phyloP scores from a whole-genome alignment of 1,139 yeast genomes.

The Pneumocystis carinii region DNA sequence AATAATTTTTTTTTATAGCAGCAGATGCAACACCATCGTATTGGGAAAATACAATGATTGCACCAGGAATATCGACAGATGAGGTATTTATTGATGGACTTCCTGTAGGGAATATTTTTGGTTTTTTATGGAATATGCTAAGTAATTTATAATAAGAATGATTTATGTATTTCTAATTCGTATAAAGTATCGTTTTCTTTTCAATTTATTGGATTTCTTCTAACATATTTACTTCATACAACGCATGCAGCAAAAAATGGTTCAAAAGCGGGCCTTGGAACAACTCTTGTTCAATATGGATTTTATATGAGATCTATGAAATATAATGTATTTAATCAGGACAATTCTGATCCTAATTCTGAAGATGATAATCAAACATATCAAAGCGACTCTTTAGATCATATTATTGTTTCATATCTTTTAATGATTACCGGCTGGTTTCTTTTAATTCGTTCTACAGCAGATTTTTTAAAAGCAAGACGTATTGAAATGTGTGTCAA shows the following conservation, averaged over 20 bases:
- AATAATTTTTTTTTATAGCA: constrained; percentile 86
- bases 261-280: constrained; percentile 80
- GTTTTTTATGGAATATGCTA: constrained; percentile 76
- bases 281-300: constrained; percentile 68
- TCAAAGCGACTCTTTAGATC: constrained; percentile 2
- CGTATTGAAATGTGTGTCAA: constrained; percentile 54
- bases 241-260: constrained; percentile 97
- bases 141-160: constrained; percentile 20
- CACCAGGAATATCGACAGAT: constrained; percentile 60
- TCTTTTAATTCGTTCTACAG: constrained; percentile 48
- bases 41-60: constrained; percentile 82
- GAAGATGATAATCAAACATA: constrained; percentile 26
- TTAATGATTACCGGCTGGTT: constrained; percentile 55
- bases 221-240: constrained; percentile 82
- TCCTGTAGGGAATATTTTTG: constrained; percentile 87
- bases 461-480: constrained; percentile 63
- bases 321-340: constrained; percentile 23
- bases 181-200: constrained; percentile 55
- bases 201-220: constrained; percentile 82
- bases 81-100: constrained; percentile 89
- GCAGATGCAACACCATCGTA: constrained; percentile 92
- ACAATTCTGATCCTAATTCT: constrained; percentile 15
- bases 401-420: constrained; percentile 31
- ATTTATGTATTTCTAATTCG: background rate
- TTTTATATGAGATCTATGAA: constrained; percentile 47